A percentile compares a stretch with the other conserved stretches of the same genome.
These are phyloP conservation scores for Mucor lusitanicus DNA, from an alignment of 371 early-diverging fungal genomes.

Conservation along the genomic window DNA sequence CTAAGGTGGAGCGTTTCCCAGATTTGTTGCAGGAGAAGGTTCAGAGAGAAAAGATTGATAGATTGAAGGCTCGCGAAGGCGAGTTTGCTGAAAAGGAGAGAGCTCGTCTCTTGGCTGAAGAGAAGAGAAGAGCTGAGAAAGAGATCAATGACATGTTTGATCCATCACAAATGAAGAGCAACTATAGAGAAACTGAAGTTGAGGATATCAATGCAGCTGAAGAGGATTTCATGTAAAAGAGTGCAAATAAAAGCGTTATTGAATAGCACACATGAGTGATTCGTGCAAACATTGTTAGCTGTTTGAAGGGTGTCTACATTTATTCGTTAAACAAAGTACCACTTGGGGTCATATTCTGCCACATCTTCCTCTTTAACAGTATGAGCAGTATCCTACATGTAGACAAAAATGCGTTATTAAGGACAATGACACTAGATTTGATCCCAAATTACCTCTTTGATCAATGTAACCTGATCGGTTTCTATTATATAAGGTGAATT, in stretches of 20 bases:
- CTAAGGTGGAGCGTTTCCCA: conserved; percentile 74
- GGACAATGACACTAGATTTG: not conserved
- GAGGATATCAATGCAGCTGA: conserved; percentile 65
- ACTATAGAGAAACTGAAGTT: conserved; percentile 56
- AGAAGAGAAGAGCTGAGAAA: conserved; percentile 51
- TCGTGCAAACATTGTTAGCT: not conserved
- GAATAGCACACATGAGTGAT: not conserved
- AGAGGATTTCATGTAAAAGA: conserved; percentile 76
- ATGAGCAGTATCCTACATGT: not conserved
- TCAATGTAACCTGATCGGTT: not conserved
- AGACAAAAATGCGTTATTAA: not conserved
- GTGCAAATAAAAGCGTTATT: not conserved
- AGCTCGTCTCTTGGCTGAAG: conserved; percentile 31
- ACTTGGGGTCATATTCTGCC: conserved; percentile 14
- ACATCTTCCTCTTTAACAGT: conserved; percentile 8
- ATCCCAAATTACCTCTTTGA: not conserved
- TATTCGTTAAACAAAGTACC: conserved; percentile 18
- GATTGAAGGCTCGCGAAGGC: conserved; percentile 44
- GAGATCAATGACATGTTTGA: conserved; percentile 60
- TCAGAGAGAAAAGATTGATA: conserved; percentile 61
- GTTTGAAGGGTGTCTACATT: not conserved
- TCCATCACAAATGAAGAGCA: conserved; percentile 60
- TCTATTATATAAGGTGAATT: conserved; percentile 17
- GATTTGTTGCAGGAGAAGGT: conserved; percentile 79
- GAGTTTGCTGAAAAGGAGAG: conserved; percentile 58